Conservation (phyloP, 2,329 filamentous ascomycete species). For the Curvularia sp. region DNA sequence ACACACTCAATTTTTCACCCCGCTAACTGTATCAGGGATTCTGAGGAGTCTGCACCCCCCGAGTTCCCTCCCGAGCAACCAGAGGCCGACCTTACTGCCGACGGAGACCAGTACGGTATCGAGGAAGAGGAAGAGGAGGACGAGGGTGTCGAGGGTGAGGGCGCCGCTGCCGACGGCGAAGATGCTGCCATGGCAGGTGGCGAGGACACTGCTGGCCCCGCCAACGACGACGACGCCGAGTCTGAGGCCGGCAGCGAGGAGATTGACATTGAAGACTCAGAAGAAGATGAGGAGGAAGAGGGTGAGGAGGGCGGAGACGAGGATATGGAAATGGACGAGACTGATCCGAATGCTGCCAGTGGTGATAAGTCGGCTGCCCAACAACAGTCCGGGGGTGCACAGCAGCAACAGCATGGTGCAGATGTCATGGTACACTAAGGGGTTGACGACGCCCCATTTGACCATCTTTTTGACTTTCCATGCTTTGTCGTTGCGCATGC, state of each 20-base stretch:
- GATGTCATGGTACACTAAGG: slow-evolving; percentile 54
- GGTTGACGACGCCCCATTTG: background rate
- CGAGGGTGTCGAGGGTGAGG: slow-evolving; percentile 65
- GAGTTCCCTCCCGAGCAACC: slow-evolving; percentile 98
- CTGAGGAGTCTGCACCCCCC: slow-evolving; percentile 93
- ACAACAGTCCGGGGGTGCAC: slow-evolving; percentile 33
- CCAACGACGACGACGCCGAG: slow-evolving; percentile 69
- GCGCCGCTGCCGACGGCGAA: slow-evolving; percentile 60
- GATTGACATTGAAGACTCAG: slow-evolving; percentile 77
- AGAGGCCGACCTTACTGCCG: slow-evolving; percentile 88
- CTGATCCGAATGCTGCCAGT: slow-evolving; percentile 47
- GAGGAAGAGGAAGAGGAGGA: slow-evolving; percentile 76
- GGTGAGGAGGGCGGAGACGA: slow-evolving; percentile 64
- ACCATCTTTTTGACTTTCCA: slow-evolving; percentile 1
- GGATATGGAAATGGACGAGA: slow-evolving; percentile 66
- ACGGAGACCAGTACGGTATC: slow-evolving; percentile 83
- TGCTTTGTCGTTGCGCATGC: slow-evolving; percentile 6
- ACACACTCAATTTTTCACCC: background rate
- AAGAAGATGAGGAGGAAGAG: slow-evolving; percentile 74
- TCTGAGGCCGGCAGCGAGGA: slow-evolving; percentile 81
- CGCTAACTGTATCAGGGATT: slow-evolving; percentile 72
- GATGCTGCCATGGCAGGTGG: slow-evolving; percentile 79
- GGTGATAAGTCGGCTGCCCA: slow-evolving; percentile 44
- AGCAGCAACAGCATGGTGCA: slow-evolving; percentile 36
- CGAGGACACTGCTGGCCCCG: slow-evolving; percentile 61